Percentiles rank a stretch among this genome's conserved stretches.
phyloP scores from a whole-genome alignment of 1,139 yeast genomes.

The Waltiozyma solani region DNA sequence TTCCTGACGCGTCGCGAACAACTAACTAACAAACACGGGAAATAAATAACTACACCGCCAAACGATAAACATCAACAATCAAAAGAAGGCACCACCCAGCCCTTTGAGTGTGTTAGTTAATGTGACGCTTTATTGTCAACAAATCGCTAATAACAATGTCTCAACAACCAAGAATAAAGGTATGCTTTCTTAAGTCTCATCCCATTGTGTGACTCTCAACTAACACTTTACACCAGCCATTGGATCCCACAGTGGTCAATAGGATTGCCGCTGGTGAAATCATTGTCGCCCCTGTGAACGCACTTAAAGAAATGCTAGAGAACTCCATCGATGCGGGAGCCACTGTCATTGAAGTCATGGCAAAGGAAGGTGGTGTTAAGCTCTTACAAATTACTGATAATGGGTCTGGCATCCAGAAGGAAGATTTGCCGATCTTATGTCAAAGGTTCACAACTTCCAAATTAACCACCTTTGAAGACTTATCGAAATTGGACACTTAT shows the following conservation, averaged over 20 bases:
- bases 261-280: constrained; percentile 97
- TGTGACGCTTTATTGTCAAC: too few species aligned
- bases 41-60: too few species aligned
- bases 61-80: too few species aligned
- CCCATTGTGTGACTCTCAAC: too few species aligned
- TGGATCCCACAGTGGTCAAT: constrained; percentile 67
- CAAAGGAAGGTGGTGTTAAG: constrained; percentile 57
- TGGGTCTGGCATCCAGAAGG: constrained; percentile 61
- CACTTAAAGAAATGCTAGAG: constrained; percentile 66
- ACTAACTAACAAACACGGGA: too few species aligned
- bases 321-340: constrained; percentile 75
- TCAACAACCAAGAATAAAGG: neutral
- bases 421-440: constrained; percentile 52
- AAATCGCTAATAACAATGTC: too few species aligned
- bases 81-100: too few species aligned
- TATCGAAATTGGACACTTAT: constrained; percentile 41
- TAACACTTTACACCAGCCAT: constrained; percentile 12
- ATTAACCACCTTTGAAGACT: constrained; percentile 38
- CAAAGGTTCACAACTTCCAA: constrained; percentile 70
- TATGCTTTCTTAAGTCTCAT: too few species aligned
- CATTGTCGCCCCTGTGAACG: constrained; percentile 87
- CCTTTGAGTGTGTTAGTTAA: too few species aligned
- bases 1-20: too few species aligned
- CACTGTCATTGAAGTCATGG: constrained; percentile 45
- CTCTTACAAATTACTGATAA: constrained; percentile 61